Evolutionary conservation across 352 stramenopile species (phyloP).

Genomic region (Pythium grandisporangium): DNA sequence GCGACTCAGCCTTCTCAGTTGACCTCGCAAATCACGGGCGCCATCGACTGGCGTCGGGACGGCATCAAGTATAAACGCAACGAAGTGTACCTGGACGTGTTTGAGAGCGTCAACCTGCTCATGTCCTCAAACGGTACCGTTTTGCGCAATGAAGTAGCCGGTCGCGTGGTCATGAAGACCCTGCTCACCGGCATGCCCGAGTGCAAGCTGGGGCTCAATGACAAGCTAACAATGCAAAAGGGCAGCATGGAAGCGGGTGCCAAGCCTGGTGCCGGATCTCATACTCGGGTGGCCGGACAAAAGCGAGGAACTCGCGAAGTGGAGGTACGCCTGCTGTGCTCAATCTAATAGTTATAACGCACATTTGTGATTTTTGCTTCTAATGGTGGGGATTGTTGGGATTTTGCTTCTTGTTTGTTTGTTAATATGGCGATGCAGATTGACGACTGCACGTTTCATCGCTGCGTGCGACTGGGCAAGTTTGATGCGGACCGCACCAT

Average conservation of each 20-base stretch:
- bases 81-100: conserved; percentile 97
- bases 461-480: conserved; percentile 95
- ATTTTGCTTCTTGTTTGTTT: neutral
- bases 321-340: too few relatives aligned
- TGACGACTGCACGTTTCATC: conserved; percentile 98
- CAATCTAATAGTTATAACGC: too few relatives aligned
- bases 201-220: conserved; percentile 98
- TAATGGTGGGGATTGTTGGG: too few relatives aligned
- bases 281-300: conserved; percentile 54
- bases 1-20: conserved; percentile 86
- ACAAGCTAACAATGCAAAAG: conserved; percentile 98
- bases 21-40: conserved; percentile 74
- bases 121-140: conserved; percentile 92
- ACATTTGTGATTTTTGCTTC: too few relatives aligned
- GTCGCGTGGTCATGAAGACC: conserved; percentile 97
- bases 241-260: conserved; percentile 41
- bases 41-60: conserved; percentile 91
- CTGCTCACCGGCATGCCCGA: conserved; percentile 98
- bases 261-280: too few relatives aligned
- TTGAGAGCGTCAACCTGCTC: conserved; percentile 96
- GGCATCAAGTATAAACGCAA: conserved; percentile 98
- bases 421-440: too few relatives aligned
- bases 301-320: conserved; percentile 71
- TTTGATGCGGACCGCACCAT: conserved; percentile 97
- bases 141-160: conserved; percentile 94